Evolutionary conservation across 23 red algal genomes (phyloP).

Genomic region (Cyanidioschyzon merolae): DNA sequence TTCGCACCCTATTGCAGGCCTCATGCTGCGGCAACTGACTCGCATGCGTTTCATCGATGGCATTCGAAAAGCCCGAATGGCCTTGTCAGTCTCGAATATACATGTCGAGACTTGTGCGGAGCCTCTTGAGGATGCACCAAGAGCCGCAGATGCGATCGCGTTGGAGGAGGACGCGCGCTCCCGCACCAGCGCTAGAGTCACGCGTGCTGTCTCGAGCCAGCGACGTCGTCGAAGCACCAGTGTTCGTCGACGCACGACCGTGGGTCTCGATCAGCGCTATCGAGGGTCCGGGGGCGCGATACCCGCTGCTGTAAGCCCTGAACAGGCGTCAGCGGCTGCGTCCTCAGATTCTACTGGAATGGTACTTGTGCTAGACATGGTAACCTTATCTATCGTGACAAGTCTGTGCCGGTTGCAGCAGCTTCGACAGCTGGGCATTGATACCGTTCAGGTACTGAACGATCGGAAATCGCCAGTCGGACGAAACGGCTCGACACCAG

Average conservation of each 20-base stretch:
- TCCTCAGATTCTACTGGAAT: background rate
- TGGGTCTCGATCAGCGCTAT: background rate
- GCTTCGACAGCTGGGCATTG: background rate
- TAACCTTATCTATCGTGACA: background rate
- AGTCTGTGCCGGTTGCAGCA: background rate
- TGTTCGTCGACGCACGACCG: background rate
- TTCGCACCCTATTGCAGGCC: background rate
- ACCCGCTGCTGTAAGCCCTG: no score
- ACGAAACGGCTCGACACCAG: no score
- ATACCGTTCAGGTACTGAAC: background rate
- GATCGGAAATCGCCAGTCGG: no score
- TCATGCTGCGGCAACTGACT: background rate
- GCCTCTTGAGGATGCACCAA: no score
- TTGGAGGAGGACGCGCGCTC: no score
- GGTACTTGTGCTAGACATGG: background rate
- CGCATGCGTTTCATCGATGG: constrained; percentile 1
- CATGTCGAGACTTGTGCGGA: no score
- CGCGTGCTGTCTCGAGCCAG: background rate
- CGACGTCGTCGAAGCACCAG: background rate
- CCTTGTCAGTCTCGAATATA: no score
- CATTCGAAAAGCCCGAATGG: background rate
- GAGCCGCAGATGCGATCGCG: no score
- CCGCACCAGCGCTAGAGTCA: background rate
- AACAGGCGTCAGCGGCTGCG: background rate
- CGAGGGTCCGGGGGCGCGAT: background rate